Conservation (phyloP, 306 rosid species). For the Macrotyloma uniflorum region DNA sequence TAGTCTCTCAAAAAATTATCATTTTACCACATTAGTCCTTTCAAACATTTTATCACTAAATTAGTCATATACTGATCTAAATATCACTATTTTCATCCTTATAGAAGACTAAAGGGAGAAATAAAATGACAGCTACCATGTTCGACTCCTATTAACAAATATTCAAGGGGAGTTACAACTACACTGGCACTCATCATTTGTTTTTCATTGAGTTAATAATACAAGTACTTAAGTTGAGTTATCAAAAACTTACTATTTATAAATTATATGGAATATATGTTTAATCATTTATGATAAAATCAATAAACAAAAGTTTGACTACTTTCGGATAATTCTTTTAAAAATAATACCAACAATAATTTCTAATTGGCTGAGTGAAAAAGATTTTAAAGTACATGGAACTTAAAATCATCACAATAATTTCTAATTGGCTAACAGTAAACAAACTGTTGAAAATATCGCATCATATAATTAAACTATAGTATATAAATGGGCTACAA, state of each 20-base stretch:
- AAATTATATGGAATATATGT: no score
- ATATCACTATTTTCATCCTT: not conserved
- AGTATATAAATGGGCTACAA: no score
- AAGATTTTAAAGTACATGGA: no score
- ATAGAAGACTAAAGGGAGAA: not conserved
- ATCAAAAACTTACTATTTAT: not conserved
- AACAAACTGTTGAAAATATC: no score
- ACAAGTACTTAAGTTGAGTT: not conserved
- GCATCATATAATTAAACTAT: no score
- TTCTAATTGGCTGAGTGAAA: no score
- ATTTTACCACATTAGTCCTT: not conserved
- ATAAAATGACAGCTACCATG: not conserved
- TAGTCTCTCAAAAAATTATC: not conserved
- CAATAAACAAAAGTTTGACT: no score
- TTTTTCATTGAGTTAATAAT: not conserved
- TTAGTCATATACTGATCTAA: not conserved
- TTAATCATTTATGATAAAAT: no score
- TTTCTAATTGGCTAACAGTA: no score
- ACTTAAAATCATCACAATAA: no score
- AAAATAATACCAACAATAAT: no score
- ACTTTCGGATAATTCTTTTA: no score
- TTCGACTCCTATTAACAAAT: not conserved
- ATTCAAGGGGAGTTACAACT: not conserved
- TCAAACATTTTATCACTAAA: constrained; percentile 2
- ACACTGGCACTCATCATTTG: not conserved